These are phyloP conservation scores for Leccinum fallax DNA, from an alignment of 1,284 basidiomycete species.

Conservation along the genomic window DNA sequence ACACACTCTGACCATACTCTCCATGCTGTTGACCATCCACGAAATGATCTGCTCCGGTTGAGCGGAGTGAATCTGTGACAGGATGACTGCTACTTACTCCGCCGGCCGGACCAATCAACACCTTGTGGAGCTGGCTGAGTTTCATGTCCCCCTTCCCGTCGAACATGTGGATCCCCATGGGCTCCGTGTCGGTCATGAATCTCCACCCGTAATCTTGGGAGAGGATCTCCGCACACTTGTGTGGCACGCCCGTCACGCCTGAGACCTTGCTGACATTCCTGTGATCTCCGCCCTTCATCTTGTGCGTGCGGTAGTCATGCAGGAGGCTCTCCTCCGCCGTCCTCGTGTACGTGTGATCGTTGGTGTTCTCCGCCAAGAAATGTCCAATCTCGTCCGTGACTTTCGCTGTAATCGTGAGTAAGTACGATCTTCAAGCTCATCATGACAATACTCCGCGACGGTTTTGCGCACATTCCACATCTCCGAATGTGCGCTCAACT, in stretches of 20 bases:
- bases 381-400: too few relatives aligned
- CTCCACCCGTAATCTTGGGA: not conserved
- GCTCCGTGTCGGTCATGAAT: not conserved
- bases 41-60: not conserved
- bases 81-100: not conserved
- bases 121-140: not conserved
- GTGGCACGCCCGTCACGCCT: not conserved
- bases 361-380: too few relatives aligned
- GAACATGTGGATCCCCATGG: slow-evolving; percentile 2
- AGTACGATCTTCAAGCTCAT: too few relatives aligned
- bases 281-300: too few relatives aligned
- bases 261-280: not conserved
- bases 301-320: too few relatives aligned
- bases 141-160: not conserved
- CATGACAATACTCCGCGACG: too few relatives aligned
- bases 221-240: not conserved
- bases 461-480: too few relatives aligned
- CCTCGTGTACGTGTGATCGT: too few relatives aligned
- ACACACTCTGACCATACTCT: not conserved
- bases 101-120: not conserved
- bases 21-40: not conserved
- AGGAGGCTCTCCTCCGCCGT: too few relatives aligned
- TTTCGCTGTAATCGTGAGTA: too few relatives aligned
- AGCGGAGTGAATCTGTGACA: not conserved
- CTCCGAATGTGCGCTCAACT: too few relatives aligned